Percentiles rank a stretch among this genome's conserved stretches.
These are phyloP conservation scores for Cytospora leucostoma DNA, from an alignment of 2,329 filamentous ascomycete species.

Conservation along the genomic window DNA sequence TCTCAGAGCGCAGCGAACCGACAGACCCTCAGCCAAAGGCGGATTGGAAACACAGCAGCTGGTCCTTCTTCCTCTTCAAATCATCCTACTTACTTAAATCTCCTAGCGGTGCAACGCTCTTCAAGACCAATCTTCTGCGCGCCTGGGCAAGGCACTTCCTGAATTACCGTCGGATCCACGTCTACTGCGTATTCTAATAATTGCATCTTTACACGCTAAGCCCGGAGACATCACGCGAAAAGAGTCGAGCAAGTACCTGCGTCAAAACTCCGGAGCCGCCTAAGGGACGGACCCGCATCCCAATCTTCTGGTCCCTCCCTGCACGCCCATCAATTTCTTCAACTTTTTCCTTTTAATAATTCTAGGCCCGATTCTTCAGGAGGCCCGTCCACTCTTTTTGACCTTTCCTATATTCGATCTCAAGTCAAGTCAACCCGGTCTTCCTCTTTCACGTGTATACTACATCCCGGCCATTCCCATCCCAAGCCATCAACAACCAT, in stretches of 20 bases:
- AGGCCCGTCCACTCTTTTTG: slow-evolving; percentile 29
- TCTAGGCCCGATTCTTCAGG: slow-evolving; percentile 27
- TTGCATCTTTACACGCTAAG: slow-evolving; percentile 30
- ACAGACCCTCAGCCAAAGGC: slow-evolving; percentile 3
- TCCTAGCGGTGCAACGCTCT: slow-evolving; percentile 17
- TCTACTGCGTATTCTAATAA: slow-evolving; percentile 26
- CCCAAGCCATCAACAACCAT: slow-evolving; percentile 18
- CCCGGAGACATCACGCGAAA: slow-evolving; percentile 26
- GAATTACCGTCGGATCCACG: slow-evolving; percentile 27
- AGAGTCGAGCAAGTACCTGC: slow-evolving; percentile 26
- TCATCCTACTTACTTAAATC: not conserved
- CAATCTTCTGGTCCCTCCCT: slow-evolving; percentile 31
- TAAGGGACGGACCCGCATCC: slow-evolving; percentile 29
- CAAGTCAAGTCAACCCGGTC: slow-evolving; percentile 25
- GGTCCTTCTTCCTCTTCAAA: slow-evolving; percentile 17
- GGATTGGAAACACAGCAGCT: slow-evolving; percentile 9
- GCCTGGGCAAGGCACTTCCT: slow-evolving; percentile 28
- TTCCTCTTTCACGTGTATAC: slow-evolving; percentile 22
- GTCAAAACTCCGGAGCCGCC: slow-evolving; percentile 28
- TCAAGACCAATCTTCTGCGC: slow-evolving; percentile 8
- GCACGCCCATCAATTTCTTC: slow-evolving; percentile 29
- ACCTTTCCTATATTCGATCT: slow-evolving; percentile 27
- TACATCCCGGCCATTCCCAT: slow-evolving; percentile 15
- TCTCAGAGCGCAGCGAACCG: slow-evolving; percentile 7
- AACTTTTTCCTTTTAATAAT: slow-evolving; percentile 29